Base-by-base conservation (phyloP, 2,329 filamentous ascomycete species). In the Hortaea sp. region DNA sequence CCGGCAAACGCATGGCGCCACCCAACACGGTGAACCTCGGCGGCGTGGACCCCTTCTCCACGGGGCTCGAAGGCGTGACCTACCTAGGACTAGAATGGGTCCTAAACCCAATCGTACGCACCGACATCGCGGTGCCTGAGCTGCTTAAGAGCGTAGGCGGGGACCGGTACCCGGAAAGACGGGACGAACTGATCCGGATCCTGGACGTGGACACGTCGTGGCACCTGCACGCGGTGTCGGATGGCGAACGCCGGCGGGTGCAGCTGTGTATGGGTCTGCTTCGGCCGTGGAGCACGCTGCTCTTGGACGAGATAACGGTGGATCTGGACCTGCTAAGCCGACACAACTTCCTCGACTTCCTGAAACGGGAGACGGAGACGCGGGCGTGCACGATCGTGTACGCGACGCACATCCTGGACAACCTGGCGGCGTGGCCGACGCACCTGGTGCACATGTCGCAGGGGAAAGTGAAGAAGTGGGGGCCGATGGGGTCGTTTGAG, bases 11-110 rank as follows among this genome's bases (percentile, higher is more conserved):
- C 47, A 85, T 98, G 59, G 85, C 90, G 1, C 90, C 92, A 0
- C 70, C 72, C 44, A 72, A 77, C 62, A 81, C 82, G 53, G 85
- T 98, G 64, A 72, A 71, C 59, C 82, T 98, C 51, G 84, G 79
- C 42, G 87, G 85, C 52, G 79, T 87, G 42, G 92, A 98, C 67
- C 92, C 92, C 6, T 98, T 98, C 78, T 85, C 87, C 65, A 78
- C 88, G 32, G 81, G 83, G 7, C 79, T 95, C 29, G 86, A 95
- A 68, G 92, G 92, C 51, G 90, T 98, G 30, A 97, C 90, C 20
- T 98, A 98, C 67, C 84, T 98, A 6, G 92, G 92, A 1, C 79
- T 95, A 0, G 92, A 98, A 73, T 98, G 92, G 92, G 92, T 97
- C 3, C 78, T 98, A 7, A 97, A 97, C 72, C 87, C 86, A 42